Evolutionary conservation across 176 grass and related monocot species (phyloP), one percentile per base, ranked within the genome.

Genomic region (barley (Hordeum vulgare)): DNA sequence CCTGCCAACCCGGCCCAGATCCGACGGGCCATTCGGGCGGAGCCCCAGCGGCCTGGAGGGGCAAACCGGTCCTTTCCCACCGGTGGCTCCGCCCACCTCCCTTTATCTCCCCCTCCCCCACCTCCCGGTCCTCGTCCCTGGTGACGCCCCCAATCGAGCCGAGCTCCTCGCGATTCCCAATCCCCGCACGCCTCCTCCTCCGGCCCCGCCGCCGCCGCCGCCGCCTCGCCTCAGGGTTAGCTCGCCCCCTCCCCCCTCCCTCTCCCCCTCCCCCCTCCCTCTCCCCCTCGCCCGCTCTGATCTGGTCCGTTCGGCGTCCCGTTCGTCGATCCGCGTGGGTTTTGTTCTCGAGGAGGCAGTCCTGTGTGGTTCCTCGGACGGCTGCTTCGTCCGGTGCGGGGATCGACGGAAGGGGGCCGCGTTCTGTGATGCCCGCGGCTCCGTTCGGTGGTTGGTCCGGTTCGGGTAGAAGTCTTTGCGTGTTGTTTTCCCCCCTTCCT

Each of bases 151-250:
- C 36, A 21, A 23, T 44, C 69, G 68, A 83, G 33, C 71, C 84
- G 84, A 90, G 28, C 69, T 73, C 71, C 71, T 71, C 81, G 84
- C 86, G 92, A 79, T 86, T 88, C 85, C 80, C 71, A 82, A 85
- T 85, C 47, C 24, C 59, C 41, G 66, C 74, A 86, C 84, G 74
- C 35, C 84, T 29, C 77, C 82, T 49, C 86, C 1, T 39, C 63
- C 84, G 14, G 14, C 47, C 47, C 61, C 51, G 10, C 58, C 39
- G 39, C 60, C 34, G 61, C 87, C 70, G 77, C 85, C 85, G 29
- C 84, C 66, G 35, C 53, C 21, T 10, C 27, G 69, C 66, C 17
- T 27, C 86, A 85, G 58, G 81, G 86, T 92, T 88, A 90, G 79
- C 72, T 89, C 83, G 26, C 61, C 44, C 33, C 3, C 74, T 76